Conservation (phyloP, 768 basidiomycete genomes). For the Lentinula detonsa region DNA sequence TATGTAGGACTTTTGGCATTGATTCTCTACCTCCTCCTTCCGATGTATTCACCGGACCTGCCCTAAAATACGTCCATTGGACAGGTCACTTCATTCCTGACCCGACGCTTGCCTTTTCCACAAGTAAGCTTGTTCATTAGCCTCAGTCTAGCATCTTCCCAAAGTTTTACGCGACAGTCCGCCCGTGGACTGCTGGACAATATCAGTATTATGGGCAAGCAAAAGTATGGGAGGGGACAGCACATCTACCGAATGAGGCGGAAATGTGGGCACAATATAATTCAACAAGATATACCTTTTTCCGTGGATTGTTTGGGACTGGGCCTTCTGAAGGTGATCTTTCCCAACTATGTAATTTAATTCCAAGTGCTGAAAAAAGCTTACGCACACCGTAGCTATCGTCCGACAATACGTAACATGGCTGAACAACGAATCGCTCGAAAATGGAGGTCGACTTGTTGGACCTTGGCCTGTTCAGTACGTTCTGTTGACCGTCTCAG, state of each 20-base stretch:
- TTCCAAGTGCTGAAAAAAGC: not conserved
- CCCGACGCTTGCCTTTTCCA: slow-evolving; percentile 24
- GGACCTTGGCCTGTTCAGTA: slow-evolving; percentile 18
- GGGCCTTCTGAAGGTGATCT: slow-evolving; percentile 13
- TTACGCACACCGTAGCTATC: slow-evolving; percentile 7
- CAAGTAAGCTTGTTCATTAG: slow-evolving; percentile 4
- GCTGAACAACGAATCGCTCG: slow-evolving; percentile 19
- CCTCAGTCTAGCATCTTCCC: not conserved
- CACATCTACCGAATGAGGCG: slow-evolving; percentile 15
- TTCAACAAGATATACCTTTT: slow-evolving; percentile 10
- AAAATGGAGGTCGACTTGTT: slow-evolving; percentile 20
- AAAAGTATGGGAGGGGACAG: slow-evolving; percentile 21
- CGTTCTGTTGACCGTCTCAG: not conserved
- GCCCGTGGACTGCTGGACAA: slow-evolving; percentile 16
- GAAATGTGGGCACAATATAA: slow-evolving; percentile 15
- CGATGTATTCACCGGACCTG: slow-evolving; percentile 11
- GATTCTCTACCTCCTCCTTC: slow-evolving; percentile 5
- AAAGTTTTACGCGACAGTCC: slow-evolving; percentile 8
- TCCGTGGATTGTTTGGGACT: slow-evolving; percentile 14
- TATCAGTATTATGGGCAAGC: slow-evolving; percentile 20
- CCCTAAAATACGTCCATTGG: slow-evolving; percentile 15
- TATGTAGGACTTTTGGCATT: not conserved
- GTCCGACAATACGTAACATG: slow-evolving; percentile 19
- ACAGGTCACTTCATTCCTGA: slow-evolving; percentile 27
- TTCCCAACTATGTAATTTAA: not conserved